Conservation (phyloP, 1,284 basidiomycete species). For the Sanguinoderma infundibulare region DNA sequence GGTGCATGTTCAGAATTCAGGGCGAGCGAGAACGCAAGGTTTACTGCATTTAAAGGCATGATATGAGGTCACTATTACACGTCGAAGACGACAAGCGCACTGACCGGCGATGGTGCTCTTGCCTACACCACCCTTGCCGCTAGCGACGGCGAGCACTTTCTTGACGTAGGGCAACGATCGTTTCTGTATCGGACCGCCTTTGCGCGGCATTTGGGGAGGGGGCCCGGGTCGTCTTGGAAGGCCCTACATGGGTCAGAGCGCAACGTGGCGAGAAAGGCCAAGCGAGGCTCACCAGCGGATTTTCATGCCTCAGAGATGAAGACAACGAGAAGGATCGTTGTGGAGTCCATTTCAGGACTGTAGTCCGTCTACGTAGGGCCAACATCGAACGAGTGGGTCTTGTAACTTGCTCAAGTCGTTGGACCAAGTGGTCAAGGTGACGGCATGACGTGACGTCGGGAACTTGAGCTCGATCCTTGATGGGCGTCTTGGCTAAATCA, state of each 20-base stretch:
- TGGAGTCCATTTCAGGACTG: not conserved
- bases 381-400: not conserved
- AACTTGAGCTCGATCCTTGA: no score
- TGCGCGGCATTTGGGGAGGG: constrained; percentile 66
- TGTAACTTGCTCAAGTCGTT: not conserved
- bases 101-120: constrained; percentile 93
- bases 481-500: no score
- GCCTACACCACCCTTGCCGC: constrained; percentile 96
- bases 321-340: constrained; percentile 15
- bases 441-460: no score
- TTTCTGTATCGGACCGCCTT: constrained; percentile 57
- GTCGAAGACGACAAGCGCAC: constrained; percentile 19
- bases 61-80: not conserved
- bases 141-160: constrained; percentile 86
- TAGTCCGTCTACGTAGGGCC: no score
- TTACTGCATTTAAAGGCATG: constrained; percentile 52
- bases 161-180: constrained; percentile 68
- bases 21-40: constrained; percentile 81
- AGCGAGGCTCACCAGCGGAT: constrained; percentile 44
- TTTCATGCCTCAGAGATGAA: constrained; percentile 40
- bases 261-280: not conserved
- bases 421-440: not conserved
- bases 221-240: constrained; percentile 48
- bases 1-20: constrained; percentile 41
- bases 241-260: constrained; percentile 43